phyloP scores from a whole-genome alignment of 495 filamentous ascomycete species.

The Xylaria intraflava region DNA sequence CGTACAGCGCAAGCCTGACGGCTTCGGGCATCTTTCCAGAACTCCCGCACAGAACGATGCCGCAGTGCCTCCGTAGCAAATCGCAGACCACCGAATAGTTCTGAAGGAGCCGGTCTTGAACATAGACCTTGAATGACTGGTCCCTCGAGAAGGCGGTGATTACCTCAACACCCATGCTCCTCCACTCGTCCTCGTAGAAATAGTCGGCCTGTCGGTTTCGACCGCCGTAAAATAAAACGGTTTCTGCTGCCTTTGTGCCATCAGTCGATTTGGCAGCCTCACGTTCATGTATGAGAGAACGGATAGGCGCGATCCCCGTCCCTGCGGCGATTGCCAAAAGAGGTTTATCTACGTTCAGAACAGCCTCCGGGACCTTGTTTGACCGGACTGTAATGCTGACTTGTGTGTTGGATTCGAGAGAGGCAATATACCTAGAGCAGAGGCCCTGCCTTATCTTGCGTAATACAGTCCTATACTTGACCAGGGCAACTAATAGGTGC shows the following conservation, averaged over 20 bases:
- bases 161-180: constrained; percentile 38
- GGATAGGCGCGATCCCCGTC: constrained; percentile 85
- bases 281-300: constrained; percentile 45
- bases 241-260: constrained; percentile 18
- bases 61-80: constrained; percentile 36
- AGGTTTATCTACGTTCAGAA: constrained; percentile 33
- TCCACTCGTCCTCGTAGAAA: constrained; percentile 76
- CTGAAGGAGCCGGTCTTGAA: constrained; percentile 73
- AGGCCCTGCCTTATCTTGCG: constrained; percentile 80
- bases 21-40: constrained; percentile 80
- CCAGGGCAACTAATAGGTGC: constrained; percentile 81
- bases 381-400: constrained; percentile 50
- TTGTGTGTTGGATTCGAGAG: constrained; percentile 49
- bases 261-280: background rate
- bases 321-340: constrained; percentile 80
- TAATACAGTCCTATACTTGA: constrained; percentile 85
- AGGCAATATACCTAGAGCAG: constrained; percentile 77
- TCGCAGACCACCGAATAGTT: constrained; percentile 52
- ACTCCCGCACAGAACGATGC: constrained; percentile 72
- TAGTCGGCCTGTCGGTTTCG: constrained; percentile 68
- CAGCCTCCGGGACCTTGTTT: constrained; percentile 3
- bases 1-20: constrained; percentile 74
- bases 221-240: constrained; percentile 69
- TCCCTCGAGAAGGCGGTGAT: constrained; percentile 77
- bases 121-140: constrained; percentile 66